Percentiles rank a stretch among this genome's conserved stretches.
These are phyloP conservation scores for Ceratobasidium papillatum DNA, from an alignment of 1,284 basidiomycete genomes.

Conservation along the genomic window DNA sequence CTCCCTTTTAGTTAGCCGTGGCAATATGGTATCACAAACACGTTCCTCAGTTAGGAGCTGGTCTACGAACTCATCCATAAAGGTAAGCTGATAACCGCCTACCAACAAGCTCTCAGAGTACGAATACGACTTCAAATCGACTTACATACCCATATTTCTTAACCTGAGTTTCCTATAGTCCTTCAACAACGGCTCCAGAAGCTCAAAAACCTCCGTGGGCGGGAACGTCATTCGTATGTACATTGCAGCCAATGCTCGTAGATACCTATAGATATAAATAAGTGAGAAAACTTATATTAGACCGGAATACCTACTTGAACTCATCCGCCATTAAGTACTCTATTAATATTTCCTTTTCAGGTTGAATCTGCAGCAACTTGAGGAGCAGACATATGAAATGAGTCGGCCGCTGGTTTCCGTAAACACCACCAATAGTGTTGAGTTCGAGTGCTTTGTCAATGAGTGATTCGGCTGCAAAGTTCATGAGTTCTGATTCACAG, in stretches of 20 bases:
- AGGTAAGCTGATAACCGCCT: conserved; percentile 85
- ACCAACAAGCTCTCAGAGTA: conserved; percentile 43
- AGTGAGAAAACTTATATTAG: background rate
- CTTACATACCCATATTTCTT: conserved; percentile 75
- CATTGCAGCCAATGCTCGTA: conserved; percentile 91
- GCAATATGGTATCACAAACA: conserved; percentile 96
- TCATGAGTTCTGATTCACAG: conserved; percentile 21
- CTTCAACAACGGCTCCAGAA: conserved; percentile 92
- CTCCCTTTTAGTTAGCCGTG: conserved; percentile 84
- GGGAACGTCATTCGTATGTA: conserved; percentile 96
- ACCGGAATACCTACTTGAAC: conserved; percentile 84
- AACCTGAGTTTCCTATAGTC: conserved; percentile 92
- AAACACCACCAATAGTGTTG: conserved; percentile 89
- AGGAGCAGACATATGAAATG: conserved; percentile 91
- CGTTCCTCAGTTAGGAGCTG: conserved; percentile 86
- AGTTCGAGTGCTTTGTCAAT: conserved; percentile 92
- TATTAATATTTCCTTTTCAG: conserved; percentile 93
- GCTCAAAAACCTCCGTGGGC: conserved; percentile 88
- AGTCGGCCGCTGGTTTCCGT: conserved; percentile 90
- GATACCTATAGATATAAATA: conserved; percentile 68
- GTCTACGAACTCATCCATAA: conserved; percentile 94
- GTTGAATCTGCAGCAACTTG: conserved; percentile 96
- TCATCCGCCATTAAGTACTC: conserved; percentile 96
- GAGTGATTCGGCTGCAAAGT: conserved; percentile 78
- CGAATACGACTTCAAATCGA: background rate